phyloP scores from a whole-genome alignment of 805 yeast species.

The Lipomyces orientalis region DNA sequence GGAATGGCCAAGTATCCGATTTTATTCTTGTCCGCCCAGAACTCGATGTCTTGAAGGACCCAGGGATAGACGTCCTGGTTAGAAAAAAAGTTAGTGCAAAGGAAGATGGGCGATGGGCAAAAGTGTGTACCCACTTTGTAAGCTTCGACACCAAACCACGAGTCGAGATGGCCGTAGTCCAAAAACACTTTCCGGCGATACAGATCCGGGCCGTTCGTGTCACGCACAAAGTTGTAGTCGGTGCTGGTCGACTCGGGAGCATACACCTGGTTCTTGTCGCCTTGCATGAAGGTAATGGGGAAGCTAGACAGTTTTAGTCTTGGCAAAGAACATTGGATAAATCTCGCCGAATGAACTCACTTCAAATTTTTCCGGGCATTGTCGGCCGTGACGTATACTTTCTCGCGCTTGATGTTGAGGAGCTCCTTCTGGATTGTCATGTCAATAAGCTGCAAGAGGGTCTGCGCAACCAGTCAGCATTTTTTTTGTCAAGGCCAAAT shows the following conservation, averaged over 20 bases:
- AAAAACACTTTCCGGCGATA: background rate
- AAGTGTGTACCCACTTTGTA: background rate
- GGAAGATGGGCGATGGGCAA: too few species aligned
- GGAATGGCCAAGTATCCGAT: background rate
- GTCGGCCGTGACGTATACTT: background rate
- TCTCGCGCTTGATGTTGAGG: background rate
- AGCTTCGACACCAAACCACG: background rate
- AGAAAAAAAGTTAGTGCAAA: background rate
- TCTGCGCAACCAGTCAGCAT: background rate
- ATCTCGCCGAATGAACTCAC: background rate
- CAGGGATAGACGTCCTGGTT: background rate
- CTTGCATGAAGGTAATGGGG: background rate
- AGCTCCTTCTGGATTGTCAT: background rate
- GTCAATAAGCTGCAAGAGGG: background rate
- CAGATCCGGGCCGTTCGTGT: background rate
- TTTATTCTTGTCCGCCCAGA: background rate
- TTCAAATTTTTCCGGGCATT: background rate
- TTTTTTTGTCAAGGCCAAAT: background rate
- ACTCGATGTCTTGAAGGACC: constrained; percentile 1
- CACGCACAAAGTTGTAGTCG: background rate
- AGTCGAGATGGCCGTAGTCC: background rate
- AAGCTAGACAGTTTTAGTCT: background rate
- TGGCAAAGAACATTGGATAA: background rate
- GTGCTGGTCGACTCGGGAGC: background rate
- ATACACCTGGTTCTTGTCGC: background rate